Base-by-base conservation (phyloP, 169 alveolate species). In the Eimeria nieschulzi region DNA sequence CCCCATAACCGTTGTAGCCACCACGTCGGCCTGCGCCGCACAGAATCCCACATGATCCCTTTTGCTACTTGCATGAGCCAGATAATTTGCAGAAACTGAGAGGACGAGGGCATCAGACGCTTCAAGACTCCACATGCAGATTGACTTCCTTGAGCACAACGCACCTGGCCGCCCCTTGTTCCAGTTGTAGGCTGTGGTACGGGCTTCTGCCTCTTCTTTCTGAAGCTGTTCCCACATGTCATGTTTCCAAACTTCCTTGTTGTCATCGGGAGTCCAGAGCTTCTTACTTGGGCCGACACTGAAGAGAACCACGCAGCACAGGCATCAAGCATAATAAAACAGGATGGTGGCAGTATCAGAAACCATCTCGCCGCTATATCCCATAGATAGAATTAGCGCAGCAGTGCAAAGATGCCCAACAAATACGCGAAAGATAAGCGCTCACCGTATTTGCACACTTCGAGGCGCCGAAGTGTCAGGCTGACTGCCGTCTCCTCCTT, bases 181-280 rank as follows among this genome's bases (percentile, higher is more conserved):
- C 83, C 83, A 75, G 25, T 25, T 51, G 19, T 63, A 12, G 25
- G 26, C 61, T 5, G 61, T 39, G 33, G 83, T 33, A 33, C 61
- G 23, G 23, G 12, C 83, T n/a, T n/a, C 83, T 23, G 87, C 87
- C n/a, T 68, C 91, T 19, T 66, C 83, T 23, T 83, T 46, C 80
- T 64, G 83, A 66, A 84, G 91, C 6, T 53, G 51, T 25, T 84
- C 91, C 56, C 76, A 84, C 70, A 72, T 53, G 23, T 84, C 91
- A 56, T 84, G 91, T 15, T 64, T 55, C 91, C 91, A 84, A 82
- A n/a, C 76, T 10, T 72, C 91, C 21, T 26, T 39, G 70, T 53
- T 25, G 0, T 84, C 91, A 17, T 84, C 91, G 13, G 83, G 73
- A 23, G 83, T 84, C 91, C 91, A 84, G 25, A 84, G 72, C 83